Base-by-base conservation (phyloP, 2,329 filamentous ascomycete genomes). In the Coleophoma cylindrospora region DNA sequence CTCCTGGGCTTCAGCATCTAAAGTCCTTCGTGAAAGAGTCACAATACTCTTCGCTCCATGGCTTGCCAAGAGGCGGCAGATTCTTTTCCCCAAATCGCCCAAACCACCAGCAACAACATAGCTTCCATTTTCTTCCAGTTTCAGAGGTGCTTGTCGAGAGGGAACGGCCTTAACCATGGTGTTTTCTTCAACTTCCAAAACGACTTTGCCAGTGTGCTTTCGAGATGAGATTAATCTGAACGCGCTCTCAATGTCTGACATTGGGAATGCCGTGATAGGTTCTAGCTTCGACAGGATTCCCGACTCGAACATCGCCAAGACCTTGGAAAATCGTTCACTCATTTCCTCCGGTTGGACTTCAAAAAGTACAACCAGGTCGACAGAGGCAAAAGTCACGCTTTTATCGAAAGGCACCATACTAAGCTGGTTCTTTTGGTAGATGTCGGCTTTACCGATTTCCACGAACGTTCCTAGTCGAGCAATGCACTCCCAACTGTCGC, bases 361-460 rank as follows among this genome's bases (percentile, higher is more conserved):
- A 5, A 13, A 8, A 22, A 54, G 15, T 1, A 49, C 38, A 14
- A 43, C 40, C 3, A 74, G 52, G 53, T 74, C 70, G 2, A 74
- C 61, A 0, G 66, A 66, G 5, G 66, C 56, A 48, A 75, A 74
- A 0, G 64, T 67, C 17, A 70, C 62, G 21, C 65, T 73, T 1
- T 64, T 57, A 1, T 61, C 58, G 44, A 75, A 74, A 0, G 63
- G 60, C 12, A 34, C 19, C 54, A 57, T 57, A 0, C 56, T 38
- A 65, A 74, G 71, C 2, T 69, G 56, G 12, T 21, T 40, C 11
- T 52, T 43, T 13, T 41, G 43, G 13, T 54, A 48, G 9, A 62
- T 58, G 43, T 71, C 68, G 0, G 59, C 59, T 37, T 68, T 67
- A 1, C 67, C 67, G 14, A 72, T 60, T 45, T 73, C 69, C 0